Base-by-base conservation (phyloP, 2,329 filamentous ascomycete species). In the Ceratocystiopsis sp. region DNA sequence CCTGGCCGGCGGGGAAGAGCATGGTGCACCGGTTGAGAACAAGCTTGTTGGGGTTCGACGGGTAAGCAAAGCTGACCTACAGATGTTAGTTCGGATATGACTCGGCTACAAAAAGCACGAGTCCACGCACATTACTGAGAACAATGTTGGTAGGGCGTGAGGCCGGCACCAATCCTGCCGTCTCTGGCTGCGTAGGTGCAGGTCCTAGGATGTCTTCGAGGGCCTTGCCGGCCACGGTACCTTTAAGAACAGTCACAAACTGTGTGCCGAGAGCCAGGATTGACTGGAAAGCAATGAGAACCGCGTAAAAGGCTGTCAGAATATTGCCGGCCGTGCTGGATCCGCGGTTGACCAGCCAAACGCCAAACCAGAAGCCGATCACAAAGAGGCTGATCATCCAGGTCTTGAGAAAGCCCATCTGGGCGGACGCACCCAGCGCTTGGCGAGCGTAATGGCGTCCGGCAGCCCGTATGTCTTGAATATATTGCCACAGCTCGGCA, bases 331-430 rank as follows among this genome's bases (percentile, higher is more conserved):
- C 63, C 12, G 64, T 67, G 13, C 74, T 61, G 1, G 67, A 57
- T 1, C 75, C 75, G 2, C 69, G 60, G 11, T 67, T 64, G 11
- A 91, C 76, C 2, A 94, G 68, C 1, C 73, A 64, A 25, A 80
- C 72, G 0, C 86, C 87, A 52, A 87, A 93, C 75, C 84, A 94
- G 54, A 96, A 95, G 0, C 86, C 87, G 45, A 86, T 72, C 0
- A 93, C 79, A 50, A 96, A 95, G 56, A 95, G 77, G 2, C 67
- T 68, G 4, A 85, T 71, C 29, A 80, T 77, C 63, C 86, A 77
- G 50, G 93, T 73, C 39, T 80, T 78, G 42, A 84, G 69, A 40
- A 81, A 72, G 0, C 78, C 78, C 54, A 83, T 76, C 54, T 94
- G 86, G 3, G 3, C 77, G 56, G 1, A 42, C 8, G 49, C 18